Base-by-base conservation (phyloP, 1,284 basidiomycete genomes). In the Rhodotorula glutinis region DNA sequence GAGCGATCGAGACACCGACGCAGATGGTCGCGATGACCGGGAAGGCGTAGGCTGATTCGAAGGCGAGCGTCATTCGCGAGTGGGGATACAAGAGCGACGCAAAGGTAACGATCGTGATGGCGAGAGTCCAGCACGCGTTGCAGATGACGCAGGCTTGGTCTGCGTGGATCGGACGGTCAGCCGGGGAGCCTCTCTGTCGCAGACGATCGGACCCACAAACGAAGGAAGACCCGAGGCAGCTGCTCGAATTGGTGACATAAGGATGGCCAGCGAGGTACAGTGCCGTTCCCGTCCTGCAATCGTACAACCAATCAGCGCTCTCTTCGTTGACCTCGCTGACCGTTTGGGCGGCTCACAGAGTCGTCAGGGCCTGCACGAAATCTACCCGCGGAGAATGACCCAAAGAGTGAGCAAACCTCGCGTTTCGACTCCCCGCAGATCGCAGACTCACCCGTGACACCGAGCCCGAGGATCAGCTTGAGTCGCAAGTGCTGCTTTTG, bases 41-140 rank as follows among this genome's bases (percentile, higher is more conserved):
- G 27, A 62, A 64, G 17, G 69, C 59, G 49, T 38, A 16, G 23
- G 40, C 58, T 27, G 56, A 57, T 23, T 70, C 69, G 54, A 70
- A 57, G 0, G 19, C 5, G 4, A 62, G 41, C 0, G 69, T 63
- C 33, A 46, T 8, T 17, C 16, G 13, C 10, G 69, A 67, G 21
- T 65, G 61, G 11, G 69, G 69, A 21, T 70, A 57, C 0, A 61
- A 57, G 51, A 70, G 65, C 11, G 69, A 65, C 4, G 47, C 46
- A 43, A 62, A 70, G 29, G 69, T 70, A 43, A 60, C 57, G 3
- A 53, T 14, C 49, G 69, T 62, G 57, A 70, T 70, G 8, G 44
- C 53, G 43, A 67, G 65, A 1, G 69, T 67, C 65, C 66, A 64
- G 27, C 58, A 57, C 2, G 69, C 65, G 57, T 57, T 65, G 51